Base-by-base conservation (phyloP, 1,284 basidiomycete species). In the Naganishia cerealis region DNA sequence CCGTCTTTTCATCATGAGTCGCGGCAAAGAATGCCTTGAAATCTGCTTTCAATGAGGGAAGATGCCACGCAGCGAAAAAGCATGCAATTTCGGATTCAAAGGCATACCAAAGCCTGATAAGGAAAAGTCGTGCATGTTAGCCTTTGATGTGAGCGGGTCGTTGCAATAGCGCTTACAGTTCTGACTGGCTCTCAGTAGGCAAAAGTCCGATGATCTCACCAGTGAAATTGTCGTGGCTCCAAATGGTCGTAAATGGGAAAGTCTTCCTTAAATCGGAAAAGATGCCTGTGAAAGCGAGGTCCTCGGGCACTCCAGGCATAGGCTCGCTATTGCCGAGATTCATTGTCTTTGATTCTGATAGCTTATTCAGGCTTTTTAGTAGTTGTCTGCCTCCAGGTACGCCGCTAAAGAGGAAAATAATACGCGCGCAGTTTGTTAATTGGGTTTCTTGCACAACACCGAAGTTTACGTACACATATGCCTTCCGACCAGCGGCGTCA, bases 221-320 rank as follows among this genome's bases (percentile, higher is more conserved):
- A 16, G 74, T 75, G 62, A 80, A 81, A 66, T 79, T 79, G 61
- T 81, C 80, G 63, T 80, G 79, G 68, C 77, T 79, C 80, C 80
- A 81, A 56, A 81, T 81, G 1, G 80, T 81, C 6, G 80, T 80
- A 70, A 81, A 81, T 2, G 80, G 80, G 66, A 78, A 81, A 6
- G 78, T 80, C 72, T 81, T 80, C 46, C 79, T 72, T 26, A 75
- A 70, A 55, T 78, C 78, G 0, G 79, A 77, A 59, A 81, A 79
- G 52, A 77, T 77, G 4, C 79, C 79, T 7, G 75, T 77, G 66
- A 78, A 80, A 0, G 78, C 79, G 0, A 74, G 71, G 33, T 80
- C 78, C 55, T 81, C 79, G 0, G 78, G 76, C 1, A 80, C 72
- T 50, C n/a, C 21, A 0, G 69, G 68, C 56, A 77, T 61, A 1